Evolutionary conservation across 1,139 yeast genomes (phyloP), one percentile per base, ranked within the genome.

Genomic region (Candida glucosophila): DNA sequence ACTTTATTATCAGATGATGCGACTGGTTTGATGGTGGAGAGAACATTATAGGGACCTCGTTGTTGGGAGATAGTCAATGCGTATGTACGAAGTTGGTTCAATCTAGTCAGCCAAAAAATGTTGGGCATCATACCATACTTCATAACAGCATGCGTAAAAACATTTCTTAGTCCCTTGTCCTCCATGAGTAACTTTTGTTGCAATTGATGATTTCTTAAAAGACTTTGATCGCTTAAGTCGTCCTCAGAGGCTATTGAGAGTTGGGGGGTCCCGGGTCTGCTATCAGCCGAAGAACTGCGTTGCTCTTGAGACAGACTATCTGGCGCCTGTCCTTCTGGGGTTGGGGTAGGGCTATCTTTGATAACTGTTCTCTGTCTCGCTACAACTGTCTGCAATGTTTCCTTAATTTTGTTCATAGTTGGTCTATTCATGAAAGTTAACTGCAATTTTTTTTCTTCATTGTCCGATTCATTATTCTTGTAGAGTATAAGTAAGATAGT

Each of bases 1-100:
- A 88, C 94, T 49, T 85, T 85, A 45, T 81, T 81, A 38, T 86
- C 95, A 14, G 90, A 77, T 0, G 93, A 77, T 2, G 93, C 92
- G 20, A 81, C 88, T 0, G 97, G 96, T 43, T 82, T 83, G 40
- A 90, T 90, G 0, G 97, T 85, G 22, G 95, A 81, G 30, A 90
- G 58, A 1, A 90, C 97, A 47, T 90, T 90, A 47, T 88, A 92
- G 0, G 95, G 93, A 0, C 99, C 99, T 27, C 79, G 66, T 37
- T 81, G 81, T 46, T 92, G 98, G 8, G 85, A 72, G 9, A 74
- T 69, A 3, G 92, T 73, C 34, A 90, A 66, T 0, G 96, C 96
- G 56, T 73, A 83, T 0, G 96, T 85, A 28, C 97, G 61, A 28
- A 90, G 54, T 21, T 80, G 64, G 40, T 83, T 85, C 12, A 88